Base-by-base conservation (phyloP, 257 asterid species). In the Solanum bulbocastanum region DNA sequence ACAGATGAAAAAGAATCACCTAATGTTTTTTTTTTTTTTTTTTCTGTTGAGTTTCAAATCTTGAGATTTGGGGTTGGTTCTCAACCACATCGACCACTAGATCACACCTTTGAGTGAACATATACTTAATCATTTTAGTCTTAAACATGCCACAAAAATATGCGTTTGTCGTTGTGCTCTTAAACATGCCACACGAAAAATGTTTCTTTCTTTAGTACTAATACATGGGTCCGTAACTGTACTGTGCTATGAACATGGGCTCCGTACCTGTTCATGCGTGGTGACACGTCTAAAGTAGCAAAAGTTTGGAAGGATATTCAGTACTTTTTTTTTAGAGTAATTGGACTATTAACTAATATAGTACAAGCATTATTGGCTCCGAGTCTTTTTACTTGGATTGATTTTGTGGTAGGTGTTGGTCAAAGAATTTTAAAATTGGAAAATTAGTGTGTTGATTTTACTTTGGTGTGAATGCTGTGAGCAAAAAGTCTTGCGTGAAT, bases 231-330 rank as follows among this genome's bases (percentile, higher is more conserved):
- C 44, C 44, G 44, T 39, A 39, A 39, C 40, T 37, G 40, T 30
- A 30, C 30, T 32, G 74, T 27, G n/a, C 1, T n/a, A 71, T 52
- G 3, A 2, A 52, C 5, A 33, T 52, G 89, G 91, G 87, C 60
- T 72, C 20, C 14, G 56, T 46, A 46, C 27, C 84, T 22, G 14
- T 25, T 9, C 20, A 49, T 86, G 52, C 65, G 79, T 86, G 91
- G 72, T 40, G 90, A 86, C 90, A 91, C 88, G 90, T 91, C 89
- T 78, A 83, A 56, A n/a, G 76, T 36, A 30, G 8, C 2, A 32
- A 32, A 30, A 49, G 42, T 84, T 66, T 85, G 30, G 79, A 40
- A 1, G 39, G 40, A 20, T 23, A 65, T 39, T 27, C 62, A 13
- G 23, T 22, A 62, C 62, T 8, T 9, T n/a, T 39, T 10, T 20